Evolutionary conservation across 2,329 filamentous ascomycete genomes (phyloP).

Genomic region (Botryotinia convoluta): DNA sequence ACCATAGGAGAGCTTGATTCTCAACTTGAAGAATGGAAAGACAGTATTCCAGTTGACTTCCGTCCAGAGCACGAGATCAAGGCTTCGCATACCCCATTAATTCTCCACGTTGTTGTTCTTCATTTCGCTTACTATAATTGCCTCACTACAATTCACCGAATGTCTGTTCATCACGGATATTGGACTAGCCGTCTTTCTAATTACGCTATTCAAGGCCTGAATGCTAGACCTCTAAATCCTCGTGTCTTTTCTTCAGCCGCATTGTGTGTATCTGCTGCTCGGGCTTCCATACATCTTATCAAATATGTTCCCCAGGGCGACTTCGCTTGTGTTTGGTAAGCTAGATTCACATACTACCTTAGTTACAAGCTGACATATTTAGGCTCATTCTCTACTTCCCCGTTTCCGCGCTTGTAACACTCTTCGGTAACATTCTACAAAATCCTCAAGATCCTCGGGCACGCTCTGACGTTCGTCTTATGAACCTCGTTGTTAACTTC

Average conservation of each 20-base stretch:
- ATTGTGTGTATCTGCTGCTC: constrained; percentile 86
- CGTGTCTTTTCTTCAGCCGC: constrained; percentile 91
- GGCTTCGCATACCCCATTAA: constrained; percentile 86
- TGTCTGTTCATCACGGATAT: constrained; percentile 97
- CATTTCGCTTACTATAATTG: constrained; percentile 99
- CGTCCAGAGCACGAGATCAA: constrained; percentile 97
- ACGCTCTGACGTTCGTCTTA: constrained; percentile 82
- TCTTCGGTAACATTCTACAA: constrained; percentile 95
- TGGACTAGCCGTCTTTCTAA: constrained; percentile 96
- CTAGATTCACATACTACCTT: constrained; percentile 1
- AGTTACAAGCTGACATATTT: constrained; percentile 35
- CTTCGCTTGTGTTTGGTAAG: constrained; percentile 90
- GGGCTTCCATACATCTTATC: constrained; percentile 88
- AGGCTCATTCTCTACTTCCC: constrained; percentile 95
- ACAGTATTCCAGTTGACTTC: constrained; percentile 90
- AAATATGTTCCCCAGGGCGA: constrained; percentile 97
- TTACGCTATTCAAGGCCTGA: constrained; percentile 91
- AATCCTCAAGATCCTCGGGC: constrained; percentile 89
- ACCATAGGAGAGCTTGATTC: constrained; percentile 93
- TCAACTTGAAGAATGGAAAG: constrained; percentile 93
- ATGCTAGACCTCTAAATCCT: constrained; percentile 86
- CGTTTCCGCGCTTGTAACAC: constrained; percentile 87
- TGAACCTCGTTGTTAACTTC: constrained; percentile 92
- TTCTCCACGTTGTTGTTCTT: constrained; percentile 88
- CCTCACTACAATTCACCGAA: constrained; percentile 93